A percentile compares a stretch with the other conserved stretches of the same genome.
Evolutionary conservation across 495 filamentous ascomycete genomes (phyloP).

Genomic region (Choiromyces venosus): DNA sequence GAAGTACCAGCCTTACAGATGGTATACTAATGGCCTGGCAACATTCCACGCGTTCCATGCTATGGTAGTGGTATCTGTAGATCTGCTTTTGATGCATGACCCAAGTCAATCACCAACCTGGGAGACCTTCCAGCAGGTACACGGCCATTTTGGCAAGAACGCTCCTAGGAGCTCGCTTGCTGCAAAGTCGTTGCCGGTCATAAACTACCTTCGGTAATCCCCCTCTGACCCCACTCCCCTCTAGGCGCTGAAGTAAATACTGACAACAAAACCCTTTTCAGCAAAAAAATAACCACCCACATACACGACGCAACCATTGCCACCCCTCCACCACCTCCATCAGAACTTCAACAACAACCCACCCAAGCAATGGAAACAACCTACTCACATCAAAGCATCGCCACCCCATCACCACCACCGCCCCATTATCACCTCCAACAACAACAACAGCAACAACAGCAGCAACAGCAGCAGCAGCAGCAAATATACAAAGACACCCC

Average conservation of each 20-base stretch:
- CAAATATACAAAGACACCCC: slow-evolving; percentile 4
- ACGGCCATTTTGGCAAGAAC: not conserved
- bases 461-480: slow-evolving; percentile 8
- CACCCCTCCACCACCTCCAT: not conserved
- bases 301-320: no score
- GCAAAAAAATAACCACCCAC: not conserved
- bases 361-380: slow-evolving; percentile 3
- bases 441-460: slow-evolving; percentile 6
- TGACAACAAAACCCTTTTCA: not conserved
- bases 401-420: not conserved
- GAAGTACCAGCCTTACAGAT: slow-evolving; percentile 46
- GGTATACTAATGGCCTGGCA: slow-evolving; percentile 47
- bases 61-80: not conserved
- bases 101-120: not conserved
- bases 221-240: not conserved
- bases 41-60: slow-evolving; percentile 43
- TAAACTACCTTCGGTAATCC: not conserved
- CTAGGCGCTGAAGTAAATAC: not conserved
- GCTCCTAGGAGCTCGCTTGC: not conserved
- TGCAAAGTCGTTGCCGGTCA: not conserved
- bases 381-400: not conserved
- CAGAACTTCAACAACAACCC: not conserved
- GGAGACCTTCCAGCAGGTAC: not conserved
- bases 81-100: not conserved
- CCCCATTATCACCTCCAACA: slow-evolving; percentile 3